These are phyloP conservation scores for Fragaria nilgerrensis DNA, from an alignment of 306 rosid genomes.

Conservation along the genomic window DNA sequence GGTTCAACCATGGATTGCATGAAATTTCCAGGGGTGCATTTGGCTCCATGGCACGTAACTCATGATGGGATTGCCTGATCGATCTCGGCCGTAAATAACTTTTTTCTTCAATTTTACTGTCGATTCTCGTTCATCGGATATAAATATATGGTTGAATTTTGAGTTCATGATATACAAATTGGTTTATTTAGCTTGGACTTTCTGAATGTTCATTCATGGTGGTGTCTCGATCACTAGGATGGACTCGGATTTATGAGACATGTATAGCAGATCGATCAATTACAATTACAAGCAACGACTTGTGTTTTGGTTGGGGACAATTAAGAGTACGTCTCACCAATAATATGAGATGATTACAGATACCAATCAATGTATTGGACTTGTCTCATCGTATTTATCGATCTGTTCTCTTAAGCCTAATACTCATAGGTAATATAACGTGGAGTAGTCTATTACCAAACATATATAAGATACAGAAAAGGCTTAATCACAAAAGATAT, in stretches of 20 bases:
- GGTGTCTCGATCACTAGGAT: not conserved
- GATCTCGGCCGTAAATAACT: not conserved
- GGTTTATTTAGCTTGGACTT: conserved; percentile 3
- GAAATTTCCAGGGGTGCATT: conserved; percentile 42
- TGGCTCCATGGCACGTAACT: conserved; percentile 56
- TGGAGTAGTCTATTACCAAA: not conserved
- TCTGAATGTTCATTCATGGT: conserved; percentile 10
- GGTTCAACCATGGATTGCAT: conserved; percentile 60
- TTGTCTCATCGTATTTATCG: not conserved
- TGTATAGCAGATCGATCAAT: not conserved
- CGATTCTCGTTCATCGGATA: not conserved
- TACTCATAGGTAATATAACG: not conserved
- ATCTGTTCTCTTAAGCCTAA: not conserved
- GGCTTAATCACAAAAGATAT: not conserved
- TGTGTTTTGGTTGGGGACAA: conserved; percentile 1
- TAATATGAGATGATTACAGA: not conserved
- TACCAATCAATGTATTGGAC: not conserved
- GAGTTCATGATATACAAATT: not conserved
- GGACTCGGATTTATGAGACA: not conserved
- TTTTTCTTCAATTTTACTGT: not conserved
- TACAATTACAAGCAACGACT: not conserved
- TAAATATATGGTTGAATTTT: not conserved
- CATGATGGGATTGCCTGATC: conserved; percentile 23
- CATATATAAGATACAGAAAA: not conserved
- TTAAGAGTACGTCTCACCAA: not conserved